Evolutionary conservation across 257 asterid genomes (phyloP).

Genomic region (Solanum commersonii): DNA sequence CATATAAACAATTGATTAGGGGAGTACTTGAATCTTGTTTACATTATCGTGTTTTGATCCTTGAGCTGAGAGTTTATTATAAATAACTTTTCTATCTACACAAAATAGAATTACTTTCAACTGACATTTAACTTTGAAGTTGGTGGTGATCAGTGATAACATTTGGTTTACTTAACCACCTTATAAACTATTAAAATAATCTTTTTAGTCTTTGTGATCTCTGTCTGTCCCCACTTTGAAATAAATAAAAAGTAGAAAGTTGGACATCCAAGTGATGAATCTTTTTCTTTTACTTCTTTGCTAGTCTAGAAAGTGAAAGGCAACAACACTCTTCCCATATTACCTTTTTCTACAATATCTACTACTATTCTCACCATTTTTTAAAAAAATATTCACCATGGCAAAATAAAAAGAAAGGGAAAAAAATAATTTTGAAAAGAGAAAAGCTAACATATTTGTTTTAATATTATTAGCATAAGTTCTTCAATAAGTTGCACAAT

Average conservation of each 20-base stretch:
- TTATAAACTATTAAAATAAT: background rate
- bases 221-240: background rate
- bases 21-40: background rate
- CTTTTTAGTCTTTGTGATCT: background rate
- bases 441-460: background rate
- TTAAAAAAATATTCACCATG: background rate
- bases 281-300: background rate
- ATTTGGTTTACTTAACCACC: background rate
- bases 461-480: background rate
- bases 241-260: background rate
- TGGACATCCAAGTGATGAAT: background rate
- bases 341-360: background rate
- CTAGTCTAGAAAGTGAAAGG: conserved; percentile 6
- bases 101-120: background rate
- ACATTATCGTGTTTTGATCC: background rate
- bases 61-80: background rate
- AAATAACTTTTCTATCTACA: background rate
- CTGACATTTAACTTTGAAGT: background rate
- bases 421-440: no score
- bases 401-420: background rate
- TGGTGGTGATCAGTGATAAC: background rate
- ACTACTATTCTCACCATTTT: background rate
- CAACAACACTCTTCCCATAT: background rate
- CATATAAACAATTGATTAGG: background rate
- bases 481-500: background rate